Evolutionary conservation across 2,329 filamentous ascomycete genomes (phyloP), one percentile per base, ranked within the genome.

Genomic region (Seiridium unicorne): DNA sequence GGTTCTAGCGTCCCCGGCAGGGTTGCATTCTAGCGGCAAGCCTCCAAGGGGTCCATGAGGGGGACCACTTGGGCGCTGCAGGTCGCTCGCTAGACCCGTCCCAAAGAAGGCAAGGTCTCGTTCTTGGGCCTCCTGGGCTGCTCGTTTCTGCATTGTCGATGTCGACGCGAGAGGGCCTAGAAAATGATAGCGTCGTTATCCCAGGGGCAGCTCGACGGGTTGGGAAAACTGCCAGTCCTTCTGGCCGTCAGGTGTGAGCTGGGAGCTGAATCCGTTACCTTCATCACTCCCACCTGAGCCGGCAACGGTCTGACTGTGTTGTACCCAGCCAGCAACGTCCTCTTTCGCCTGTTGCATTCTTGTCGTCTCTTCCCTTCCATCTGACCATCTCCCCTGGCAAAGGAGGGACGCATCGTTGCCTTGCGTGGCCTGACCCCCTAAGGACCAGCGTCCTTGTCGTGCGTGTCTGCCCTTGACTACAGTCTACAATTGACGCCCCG

Each of bases 101-200:
- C 55, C 34, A 38, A 58, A 49, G 31, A 51, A 46, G 55, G 36
- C 26, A 58, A 49, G 35, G 44, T 42, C 35, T 46, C 44, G 35
- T 42, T 58, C 44, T 58, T 58, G 55, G 55, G 42, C 44, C 55
- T 47, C 44, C 35, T 44, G 55, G 13, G 55, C 44, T 46, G 55
- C 36, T 58, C 55, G 55, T 49, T 51, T 51, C 44, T 36, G 46
- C 40, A 32, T 49, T 58, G 51, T 49, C 35, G 35, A 57, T 26
- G 10, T 38, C 7, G 55, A 47, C 32, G 55, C 55, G 42, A 44
- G 38, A n/a, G 26, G 48, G 42, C 55, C 55, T 8, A 42, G 40
- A 47, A 48, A 44, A 58, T 35, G 46, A 51, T 49, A 58, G 55
- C 35, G 44, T 58, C 44, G 35, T 8, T 26, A 34, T 34, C 34